A percentile compares a stretch with the other conserved stretches of the same genome.
These are phyloP conservation scores for Eimeria praecox DNA, from an alignment of 169 alveolate genomes.

Conservation along the genomic window DNA sequence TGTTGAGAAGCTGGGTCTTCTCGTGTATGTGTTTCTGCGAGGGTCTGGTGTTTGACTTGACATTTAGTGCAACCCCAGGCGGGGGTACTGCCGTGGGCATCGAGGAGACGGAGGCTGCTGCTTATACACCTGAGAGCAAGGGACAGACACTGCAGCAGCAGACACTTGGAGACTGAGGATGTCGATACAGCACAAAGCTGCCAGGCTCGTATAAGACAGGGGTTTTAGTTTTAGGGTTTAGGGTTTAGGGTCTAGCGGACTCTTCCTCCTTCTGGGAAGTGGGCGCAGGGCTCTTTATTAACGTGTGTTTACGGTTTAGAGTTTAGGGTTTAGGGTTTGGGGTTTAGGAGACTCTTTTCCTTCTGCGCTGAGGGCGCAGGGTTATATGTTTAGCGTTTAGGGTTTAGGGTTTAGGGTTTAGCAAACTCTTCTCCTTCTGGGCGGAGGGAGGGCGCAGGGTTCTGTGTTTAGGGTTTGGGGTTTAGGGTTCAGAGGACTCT, in stretches of 20 bases:
- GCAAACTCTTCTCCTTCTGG: too few relatives aligned
- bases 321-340: background rate
- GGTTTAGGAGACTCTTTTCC: too few relatives aligned
- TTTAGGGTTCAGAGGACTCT: too few relatives aligned
- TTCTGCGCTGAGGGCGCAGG: too few relatives aligned
- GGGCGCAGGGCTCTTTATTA: too few relatives aligned
- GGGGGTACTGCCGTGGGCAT: constrained; percentile 42
- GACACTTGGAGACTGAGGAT: background rate
- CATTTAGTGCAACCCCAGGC: constrained; percentile 28
- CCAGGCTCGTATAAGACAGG: too few relatives aligned
- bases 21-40: background rate
- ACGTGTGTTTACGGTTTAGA: background rate
- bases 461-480: background rate
- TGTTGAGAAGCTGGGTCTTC: background rate
- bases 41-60: too few relatives aligned
- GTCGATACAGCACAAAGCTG: background rate
- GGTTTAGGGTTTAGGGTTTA: constrained; percentile 27
- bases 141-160: background rate
- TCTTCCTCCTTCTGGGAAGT: too few relatives aligned
- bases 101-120: background rate
- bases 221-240: background rate
- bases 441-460: too few relatives aligned
- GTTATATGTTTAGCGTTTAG: background rate
- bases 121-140: background rate
- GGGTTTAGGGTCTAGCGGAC: too few relatives aligned